Evolutionary conservation across 1,284 basidiomycete species (phyloP).

Genomic region (Puccinia brachypodii): DNA sequence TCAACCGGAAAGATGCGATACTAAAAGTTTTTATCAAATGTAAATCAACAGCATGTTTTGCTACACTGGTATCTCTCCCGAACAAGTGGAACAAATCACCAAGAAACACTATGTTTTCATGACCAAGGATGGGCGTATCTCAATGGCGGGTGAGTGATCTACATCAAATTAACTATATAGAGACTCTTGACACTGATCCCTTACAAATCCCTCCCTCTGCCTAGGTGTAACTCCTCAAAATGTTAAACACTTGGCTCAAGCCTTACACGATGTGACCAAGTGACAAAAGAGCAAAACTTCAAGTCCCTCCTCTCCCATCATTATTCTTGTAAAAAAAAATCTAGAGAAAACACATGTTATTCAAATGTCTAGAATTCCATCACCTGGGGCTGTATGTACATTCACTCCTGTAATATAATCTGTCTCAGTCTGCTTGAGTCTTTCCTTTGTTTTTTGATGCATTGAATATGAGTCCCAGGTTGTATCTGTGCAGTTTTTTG

Average conservation of each 20-base stretch:
- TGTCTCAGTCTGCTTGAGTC: too few species aligned
- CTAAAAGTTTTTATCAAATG: slow-evolving; percentile 5
- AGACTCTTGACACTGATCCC: background rate
- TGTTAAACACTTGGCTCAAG: slow-evolving; percentile 43
- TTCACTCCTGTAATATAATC: too few species aligned
- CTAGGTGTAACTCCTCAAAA: slow-evolving; percentile 46
- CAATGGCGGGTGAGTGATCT: slow-evolving; percentile 52
- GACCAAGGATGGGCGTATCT: slow-evolving; percentile 62
- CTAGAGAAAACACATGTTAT: too few species aligned
- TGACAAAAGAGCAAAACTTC: slow-evolving; percentile 9
- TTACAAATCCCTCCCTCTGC: background rate
- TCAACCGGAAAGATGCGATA: too few species aligned
- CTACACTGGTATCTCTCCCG: slow-evolving; percentile 72
- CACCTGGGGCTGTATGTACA: too few species aligned
- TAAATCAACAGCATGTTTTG: slow-evolving; percentile 60
- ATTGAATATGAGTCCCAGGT: too few species aligned
- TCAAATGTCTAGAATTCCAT: too few species aligned
- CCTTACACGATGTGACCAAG: slow-evolving; percentile 43
- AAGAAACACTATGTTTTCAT: slow-evolving; percentile 83
- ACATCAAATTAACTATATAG: background rate
- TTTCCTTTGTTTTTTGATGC: too few species aligned
- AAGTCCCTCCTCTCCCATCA: background rate
- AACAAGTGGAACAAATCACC: slow-evolving; percentile 71
- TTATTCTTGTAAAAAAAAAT: background rate
- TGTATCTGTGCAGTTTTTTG: too few species aligned